Conservation (phyloP, 129 eudicot species). For the Chrysanthemum lavandulifolium region DNA sequence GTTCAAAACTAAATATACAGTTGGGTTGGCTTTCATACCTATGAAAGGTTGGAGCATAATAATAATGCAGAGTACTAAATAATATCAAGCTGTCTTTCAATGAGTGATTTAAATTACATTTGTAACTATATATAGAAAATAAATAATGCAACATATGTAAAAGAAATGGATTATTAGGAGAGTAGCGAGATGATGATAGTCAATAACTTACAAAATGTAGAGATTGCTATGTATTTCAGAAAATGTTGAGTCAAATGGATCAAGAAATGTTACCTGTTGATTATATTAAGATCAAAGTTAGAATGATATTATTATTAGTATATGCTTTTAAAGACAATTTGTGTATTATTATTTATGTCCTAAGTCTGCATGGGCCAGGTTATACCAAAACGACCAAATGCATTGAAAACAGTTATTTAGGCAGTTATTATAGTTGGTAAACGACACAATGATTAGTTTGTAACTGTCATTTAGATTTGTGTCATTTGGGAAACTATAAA, state of each 20-base stretch:
- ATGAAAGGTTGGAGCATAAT: background rate
- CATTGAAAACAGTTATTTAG: too few relatives aligned
- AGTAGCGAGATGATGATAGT: background rate
- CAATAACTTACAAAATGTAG: conserved; percentile 67
- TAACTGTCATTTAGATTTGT: too few relatives aligned
- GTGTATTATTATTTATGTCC: too few relatives aligned
- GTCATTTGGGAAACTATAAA: too few relatives aligned
- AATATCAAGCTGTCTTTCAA: background rate
- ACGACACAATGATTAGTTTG: too few relatives aligned
- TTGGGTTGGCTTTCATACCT: background rate
- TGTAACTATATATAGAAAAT: background rate
- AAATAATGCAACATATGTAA: background rate
- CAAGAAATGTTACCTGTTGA: too few relatives aligned
- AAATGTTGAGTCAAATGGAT: conserved; percentile 85
- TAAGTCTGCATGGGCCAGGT: too few relatives aligned
- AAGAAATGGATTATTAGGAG: conserved; percentile 12
- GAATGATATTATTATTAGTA: too few relatives aligned
- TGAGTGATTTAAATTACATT: conserved; percentile 2
- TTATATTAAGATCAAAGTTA: too few relatives aligned
- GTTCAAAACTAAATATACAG: background rate
- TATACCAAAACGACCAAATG: too few relatives aligned
- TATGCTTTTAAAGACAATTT: too few relatives aligned
- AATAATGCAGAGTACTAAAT: background rate
- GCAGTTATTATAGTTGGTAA: too few relatives aligned
- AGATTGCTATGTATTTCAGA: conserved; percentile 63